phyloP scores from a whole-genome alignment of 1,139 yeast species.

The Hemisphaericaspora lyxosophila region DNA sequence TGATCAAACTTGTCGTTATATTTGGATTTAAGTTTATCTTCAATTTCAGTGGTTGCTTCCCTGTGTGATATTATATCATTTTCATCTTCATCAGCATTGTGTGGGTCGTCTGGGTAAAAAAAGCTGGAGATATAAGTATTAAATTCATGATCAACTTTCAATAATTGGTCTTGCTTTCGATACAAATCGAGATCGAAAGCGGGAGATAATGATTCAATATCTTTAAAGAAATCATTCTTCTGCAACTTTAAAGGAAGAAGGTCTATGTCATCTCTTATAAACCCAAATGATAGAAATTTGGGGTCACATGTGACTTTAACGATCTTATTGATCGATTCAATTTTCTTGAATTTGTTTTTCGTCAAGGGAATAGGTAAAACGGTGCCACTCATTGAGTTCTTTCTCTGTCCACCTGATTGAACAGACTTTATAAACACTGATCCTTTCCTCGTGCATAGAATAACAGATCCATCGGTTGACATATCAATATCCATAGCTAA shows the following conservation, averaged over 20 bases:
- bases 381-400: slow-evolving; percentile 26
- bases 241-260: slow-evolving; percentile 49
- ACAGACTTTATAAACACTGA: slow-evolving; percentile 47
- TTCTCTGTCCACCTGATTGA: slow-evolving; percentile 25
- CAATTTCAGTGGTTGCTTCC: slow-evolving; percentile 1
- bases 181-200: slow-evolving; percentile 23
- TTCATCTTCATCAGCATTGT: slow-evolving; percentile 18
- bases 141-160: slow-evolving; percentile 20
- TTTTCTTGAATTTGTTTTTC: slow-evolving; percentile 52
- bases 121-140: slow-evolving; percentile 29
- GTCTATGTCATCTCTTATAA: slow-evolving; percentile 64
- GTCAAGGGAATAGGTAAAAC: slow-evolving; percentile 25
- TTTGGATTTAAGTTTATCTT: slow-evolving; percentile 20
- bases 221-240: slow-evolving; percentile 44
- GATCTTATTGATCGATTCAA: slow-evolving; percentile 54
- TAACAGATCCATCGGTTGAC: slow-evolving; percentile 65
- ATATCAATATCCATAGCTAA: slow-evolving; percentile 62
- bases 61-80: slow-evolving; percentile 9
- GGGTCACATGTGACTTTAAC: slow-evolving; percentile 66
- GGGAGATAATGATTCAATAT: slow-evolving; percentile 53
- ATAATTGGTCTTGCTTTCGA: slow-evolving; percentile 39
- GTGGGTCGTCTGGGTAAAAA: slow-evolving; percentile 22
- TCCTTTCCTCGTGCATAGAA: slow-evolving; percentile 69
- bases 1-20: slow-evolving; percentile 19
- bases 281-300: slow-evolving; percentile 65